phyloP scores from a whole-genome alignment of 345 rosid species.

The Isatis tinctoria region DNA sequence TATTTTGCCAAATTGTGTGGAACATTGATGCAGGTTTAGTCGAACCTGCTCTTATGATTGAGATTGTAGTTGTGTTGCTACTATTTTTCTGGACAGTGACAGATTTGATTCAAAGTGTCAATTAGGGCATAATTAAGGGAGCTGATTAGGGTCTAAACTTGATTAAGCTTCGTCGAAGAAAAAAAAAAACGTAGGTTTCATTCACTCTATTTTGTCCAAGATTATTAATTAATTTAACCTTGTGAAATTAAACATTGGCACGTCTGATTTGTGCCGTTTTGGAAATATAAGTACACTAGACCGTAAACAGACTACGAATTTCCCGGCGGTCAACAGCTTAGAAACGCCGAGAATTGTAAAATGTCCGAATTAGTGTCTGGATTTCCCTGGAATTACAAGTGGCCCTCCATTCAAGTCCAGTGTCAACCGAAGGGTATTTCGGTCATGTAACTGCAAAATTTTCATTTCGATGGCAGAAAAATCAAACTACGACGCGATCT shows the following conservation, averaged over 20 bases:
- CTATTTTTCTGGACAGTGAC: not conserved
- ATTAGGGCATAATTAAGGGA: not conserved
- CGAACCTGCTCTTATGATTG: not conserved
- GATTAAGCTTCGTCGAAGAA: not conserved
- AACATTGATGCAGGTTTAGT: not conserved
- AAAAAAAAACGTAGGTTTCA: not conserved
- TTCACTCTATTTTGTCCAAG: not conserved
- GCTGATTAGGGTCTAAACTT: not conserved
- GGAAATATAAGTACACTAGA: slow-evolving; percentile 1
- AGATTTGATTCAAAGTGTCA: not conserved
- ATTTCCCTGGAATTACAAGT: slow-evolving; percentile 4
- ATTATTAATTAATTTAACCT: not conserved
- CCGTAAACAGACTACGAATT: slow-evolving; percentile 24
- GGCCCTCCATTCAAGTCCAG: not conserved
- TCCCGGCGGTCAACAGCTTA: slow-evolving; percentile 28
- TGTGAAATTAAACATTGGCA: not conserved
- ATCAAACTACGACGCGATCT: slow-evolving; percentile 34
- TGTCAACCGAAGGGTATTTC: slow-evolving; percentile 31
- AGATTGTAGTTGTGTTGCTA: not conserved
- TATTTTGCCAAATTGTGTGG: not conserved
- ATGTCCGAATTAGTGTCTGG: slow-evolving; percentile 4
- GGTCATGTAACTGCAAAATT: not conserved
- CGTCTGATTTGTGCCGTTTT: not conserved
- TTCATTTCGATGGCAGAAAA: slow-evolving; percentile 27
- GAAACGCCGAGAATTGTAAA: not conserved